Conservation (phyloP, 495 filamentous ascomycete genomes). For the Thermochaetoides thermophila region DNA sequence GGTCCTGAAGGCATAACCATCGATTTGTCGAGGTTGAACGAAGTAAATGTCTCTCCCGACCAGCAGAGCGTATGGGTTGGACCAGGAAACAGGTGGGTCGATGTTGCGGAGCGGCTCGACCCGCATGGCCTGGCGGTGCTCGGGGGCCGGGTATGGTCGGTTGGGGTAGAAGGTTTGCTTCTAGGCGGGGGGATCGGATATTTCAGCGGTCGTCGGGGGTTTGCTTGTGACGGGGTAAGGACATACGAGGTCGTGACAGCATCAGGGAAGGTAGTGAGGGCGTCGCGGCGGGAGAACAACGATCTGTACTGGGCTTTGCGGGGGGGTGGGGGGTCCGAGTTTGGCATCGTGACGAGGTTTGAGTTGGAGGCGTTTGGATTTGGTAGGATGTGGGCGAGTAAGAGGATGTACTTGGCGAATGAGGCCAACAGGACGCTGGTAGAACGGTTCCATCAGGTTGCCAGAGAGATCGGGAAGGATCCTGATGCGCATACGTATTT, state of each 20-base stretch:
- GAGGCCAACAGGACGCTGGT: constrained; percentile 10
- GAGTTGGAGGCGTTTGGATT: constrained; percentile 14
- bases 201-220: constrained; percentile 14
- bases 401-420: constrained; percentile 7
- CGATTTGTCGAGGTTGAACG: constrained; percentile 32
- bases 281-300: constrained; percentile 21
- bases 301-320: constrained; percentile 46
- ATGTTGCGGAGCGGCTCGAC: constrained; percentile 38
- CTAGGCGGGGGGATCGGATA: constrained; percentile 41
- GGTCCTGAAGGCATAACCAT: constrained; percentile 45
- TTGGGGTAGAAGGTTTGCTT: constrained; percentile 45
- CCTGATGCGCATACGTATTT: constrained; percentile 13
- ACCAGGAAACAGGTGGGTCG: constrained; percentile 34
- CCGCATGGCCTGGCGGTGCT: constrained; percentile 30
- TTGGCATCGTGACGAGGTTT: constrained; percentile 37
- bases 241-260: constrained; percentile 35
- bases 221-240: constrained; percentile 26
- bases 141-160: constrained; percentile 38
- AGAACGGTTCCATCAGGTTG: too few relatives aligned
- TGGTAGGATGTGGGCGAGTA: constrained; percentile 12
- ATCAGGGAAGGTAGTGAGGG: constrained; percentile 31
- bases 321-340: constrained; percentile 43
- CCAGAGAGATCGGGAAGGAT: constrained; percentile 13
- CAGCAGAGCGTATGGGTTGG: constrained; percentile 25
- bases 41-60: constrained; percentile 20